These are phyloP conservation scores for Trichoderma koningii DNA, from an alignment of 2,329 filamentous ascomycete species.

Conservation along the genomic window DNA sequence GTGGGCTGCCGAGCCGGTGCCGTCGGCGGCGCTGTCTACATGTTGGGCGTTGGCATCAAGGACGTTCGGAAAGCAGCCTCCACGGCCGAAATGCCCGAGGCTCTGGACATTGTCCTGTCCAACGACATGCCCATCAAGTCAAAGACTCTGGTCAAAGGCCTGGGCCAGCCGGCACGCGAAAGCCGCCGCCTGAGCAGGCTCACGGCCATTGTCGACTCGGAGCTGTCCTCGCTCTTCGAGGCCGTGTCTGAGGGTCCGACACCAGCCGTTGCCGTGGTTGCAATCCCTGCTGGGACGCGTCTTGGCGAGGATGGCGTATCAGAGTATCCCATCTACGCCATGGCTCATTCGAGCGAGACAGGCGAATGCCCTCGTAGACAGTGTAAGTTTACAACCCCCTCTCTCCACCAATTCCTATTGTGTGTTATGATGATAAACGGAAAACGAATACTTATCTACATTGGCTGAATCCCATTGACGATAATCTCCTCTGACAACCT, in stretches of 20 bases:
- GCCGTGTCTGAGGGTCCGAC: slow-evolving; percentile 71
- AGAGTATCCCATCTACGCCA: slow-evolving; percentile 55
- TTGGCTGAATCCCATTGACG: slow-evolving; percentile 96
- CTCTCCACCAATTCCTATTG: slow-evolving; percentile 27
- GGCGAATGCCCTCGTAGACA: slow-evolving; percentile 87
- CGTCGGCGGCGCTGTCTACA: slow-evolving; percentile 88
- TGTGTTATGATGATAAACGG: slow-evolving; percentile 78
- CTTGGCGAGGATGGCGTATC: slow-evolving; percentile 36
- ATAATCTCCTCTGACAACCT: slow-evolving; percentile 87
- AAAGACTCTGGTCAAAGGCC: slow-evolving; percentile 52
- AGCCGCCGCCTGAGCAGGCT: slow-evolving; percentile 55
- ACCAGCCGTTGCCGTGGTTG: slow-evolving; percentile 72
- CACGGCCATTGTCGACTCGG: slow-evolving; percentile 69
- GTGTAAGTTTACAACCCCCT: slow-evolving; percentile 66
- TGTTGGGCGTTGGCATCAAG: slow-evolving; percentile 71
- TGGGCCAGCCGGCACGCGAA: slow-evolving; percentile 37
- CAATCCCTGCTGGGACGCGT: slow-evolving; percentile 60
- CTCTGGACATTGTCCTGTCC: slow-evolving; percentile 54
- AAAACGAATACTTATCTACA: slow-evolving; percentile 99
- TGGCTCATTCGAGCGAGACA: slow-evolving; percentile 84
- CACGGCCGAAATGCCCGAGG: slow-evolving; percentile 31
- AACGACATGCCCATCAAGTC: slow-evolving; percentile 61
- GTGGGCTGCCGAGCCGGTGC: slow-evolving; percentile 87
- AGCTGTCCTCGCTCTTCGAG: slow-evolving; percentile 68
- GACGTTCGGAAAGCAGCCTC: slow-evolving; percentile 30